A percentile compares a stretch with the other conserved stretches of the same genome.
Evolutionary conservation across 2,329 filamentous ascomycete genomes (phyloP).

Genomic region (Colletotrichum endophyticum): DNA sequence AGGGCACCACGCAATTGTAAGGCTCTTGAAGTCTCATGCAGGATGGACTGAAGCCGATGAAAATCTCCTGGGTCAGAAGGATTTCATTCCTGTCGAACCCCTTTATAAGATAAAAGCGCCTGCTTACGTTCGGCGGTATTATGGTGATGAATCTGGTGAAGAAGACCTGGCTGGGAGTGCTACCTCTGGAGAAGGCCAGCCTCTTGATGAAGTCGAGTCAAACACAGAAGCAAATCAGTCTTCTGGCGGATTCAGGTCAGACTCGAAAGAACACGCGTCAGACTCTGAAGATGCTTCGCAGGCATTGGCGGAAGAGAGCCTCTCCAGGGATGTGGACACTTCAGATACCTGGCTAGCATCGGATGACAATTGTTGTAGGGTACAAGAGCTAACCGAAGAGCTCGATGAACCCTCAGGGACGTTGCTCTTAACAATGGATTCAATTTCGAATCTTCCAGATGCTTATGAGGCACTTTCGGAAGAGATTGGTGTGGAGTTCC

Average conservation of each 20-base stretch:
- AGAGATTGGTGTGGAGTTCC: rapidly evolving
- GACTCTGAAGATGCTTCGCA: not conserved
- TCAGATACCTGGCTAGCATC: not conserved
- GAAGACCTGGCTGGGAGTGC: too few relatives aligned
- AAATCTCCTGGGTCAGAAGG: not conserved
- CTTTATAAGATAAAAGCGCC: too few relatives aligned
- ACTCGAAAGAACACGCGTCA: not conserved
- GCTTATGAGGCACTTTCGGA: not conserved
- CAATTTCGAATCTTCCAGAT: not conserved
- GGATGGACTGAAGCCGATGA: not conserved
- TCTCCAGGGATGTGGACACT: not conserved
- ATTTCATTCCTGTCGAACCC: rapidly evolving
- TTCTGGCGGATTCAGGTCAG: too few relatives aligned
- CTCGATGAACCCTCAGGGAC: not conserved
- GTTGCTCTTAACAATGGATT: rapidly evolving
- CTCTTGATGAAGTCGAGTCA: rapidly evolving
- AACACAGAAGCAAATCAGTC: too few relatives aligned
- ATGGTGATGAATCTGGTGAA: not conserved
- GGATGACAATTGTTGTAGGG: rapidly evolving
- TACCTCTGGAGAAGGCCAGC: not conserved
- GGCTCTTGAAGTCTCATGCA: not conserved
- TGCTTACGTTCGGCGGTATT: not conserved
- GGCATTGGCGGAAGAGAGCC: not conserved
- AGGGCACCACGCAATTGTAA: not conserved
- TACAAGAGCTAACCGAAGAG: rapidly evolving